Percentiles rank a stretch among this genome's conserved stretches.
Evolutionary conservation across 768 basidiomycete species (phyloP).

Genomic region (Boletus rufocinnamomeus): DNA sequence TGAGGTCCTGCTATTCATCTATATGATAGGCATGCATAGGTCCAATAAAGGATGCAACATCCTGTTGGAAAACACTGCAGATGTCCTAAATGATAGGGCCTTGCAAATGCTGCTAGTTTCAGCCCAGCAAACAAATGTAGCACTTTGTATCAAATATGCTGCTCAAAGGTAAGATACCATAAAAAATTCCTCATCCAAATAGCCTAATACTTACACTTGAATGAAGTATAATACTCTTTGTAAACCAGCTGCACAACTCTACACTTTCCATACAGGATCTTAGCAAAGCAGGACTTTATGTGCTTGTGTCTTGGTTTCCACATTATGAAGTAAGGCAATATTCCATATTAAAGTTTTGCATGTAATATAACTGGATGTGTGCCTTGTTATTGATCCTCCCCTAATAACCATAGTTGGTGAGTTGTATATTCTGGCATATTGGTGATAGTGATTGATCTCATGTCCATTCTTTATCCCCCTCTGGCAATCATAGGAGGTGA

Average conservation of each 20-base stretch:
- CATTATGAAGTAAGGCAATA: neutral
- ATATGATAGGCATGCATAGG: neutral
- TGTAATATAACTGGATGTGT: neutral
- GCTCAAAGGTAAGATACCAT: neutral
- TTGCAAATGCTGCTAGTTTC: conserved; percentile 5
- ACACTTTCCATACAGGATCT: neutral
- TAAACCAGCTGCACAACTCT: neutral
- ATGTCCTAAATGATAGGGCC: neutral
- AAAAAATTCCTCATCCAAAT: too few relatives aligned
- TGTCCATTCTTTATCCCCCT: too few relatives aligned
- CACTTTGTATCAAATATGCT: conserved; percentile 9
- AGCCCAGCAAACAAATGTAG: conserved; percentile 1
- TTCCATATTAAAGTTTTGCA: neutral
- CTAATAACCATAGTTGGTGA: neutral
- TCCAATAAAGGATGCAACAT: neutral
- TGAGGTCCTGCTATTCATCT: neutral
- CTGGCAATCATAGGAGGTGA: too few relatives aligned
- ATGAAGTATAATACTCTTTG: neutral
- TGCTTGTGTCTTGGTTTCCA: conserved; percentile 9
- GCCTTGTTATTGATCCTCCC: neutral
- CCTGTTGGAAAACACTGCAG: neutral
- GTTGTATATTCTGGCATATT: too few relatives aligned
- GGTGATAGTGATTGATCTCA: too few relatives aligned
- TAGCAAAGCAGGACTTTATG: too few relatives aligned
- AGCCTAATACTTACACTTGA: neutral